These are phyloP conservation scores for Boletus sp. DNA, from an alignment of 768 basidiomycete genomes.

Conservation along the genomic window DNA sequence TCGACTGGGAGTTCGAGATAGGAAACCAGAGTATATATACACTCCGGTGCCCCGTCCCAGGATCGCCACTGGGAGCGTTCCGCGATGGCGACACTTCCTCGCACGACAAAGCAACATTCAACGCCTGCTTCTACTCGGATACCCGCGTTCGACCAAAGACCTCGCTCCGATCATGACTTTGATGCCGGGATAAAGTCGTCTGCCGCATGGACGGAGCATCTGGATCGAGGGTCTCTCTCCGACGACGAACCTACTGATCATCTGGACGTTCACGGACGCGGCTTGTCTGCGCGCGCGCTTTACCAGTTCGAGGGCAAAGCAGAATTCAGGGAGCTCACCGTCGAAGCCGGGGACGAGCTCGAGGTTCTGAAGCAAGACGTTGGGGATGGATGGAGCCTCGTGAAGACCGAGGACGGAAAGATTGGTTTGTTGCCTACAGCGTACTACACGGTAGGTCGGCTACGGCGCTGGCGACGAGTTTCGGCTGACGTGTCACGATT, in stretches of 20 bases:
- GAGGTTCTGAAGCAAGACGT: conserved; percentile 70
- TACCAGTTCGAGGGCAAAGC: conserved; percentile 74
- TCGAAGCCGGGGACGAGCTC: conserved; percentile 68
- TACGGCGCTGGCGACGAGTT: background rate
- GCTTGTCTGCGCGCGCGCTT: conserved; percentile 61
- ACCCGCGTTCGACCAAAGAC: conserved; percentile 28
- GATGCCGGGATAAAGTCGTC: conserved; percentile 80
- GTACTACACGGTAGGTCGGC: conserved; percentile 65
- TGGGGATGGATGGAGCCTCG: conserved; percentile 81
- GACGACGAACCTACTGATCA: conserved; percentile 48
- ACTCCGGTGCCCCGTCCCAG: background rate
- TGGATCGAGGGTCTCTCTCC: conserved; percentile 46
- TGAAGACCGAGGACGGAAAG: conserved; percentile 53
- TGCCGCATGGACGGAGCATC: conserved; percentile 69
- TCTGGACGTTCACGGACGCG: conserved; percentile 33
- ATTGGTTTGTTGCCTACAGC: conserved; percentile 66
- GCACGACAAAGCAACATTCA: conserved; percentile 27
- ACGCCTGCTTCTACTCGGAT: conserved; percentile 6
- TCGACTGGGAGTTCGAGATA: conserved; percentile 5
- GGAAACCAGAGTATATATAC: conserved; percentile 6
- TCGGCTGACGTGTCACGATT: background rate
- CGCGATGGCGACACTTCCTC: conserved; percentile 39
- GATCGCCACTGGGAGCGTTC: background rate
- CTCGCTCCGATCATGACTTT: conserved; percentile 43
- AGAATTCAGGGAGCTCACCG: conserved; percentile 69